Base-by-base conservation (phyloP, 2,329 filamentous ascomycete genomes). In the Capronia americana region DNA sequence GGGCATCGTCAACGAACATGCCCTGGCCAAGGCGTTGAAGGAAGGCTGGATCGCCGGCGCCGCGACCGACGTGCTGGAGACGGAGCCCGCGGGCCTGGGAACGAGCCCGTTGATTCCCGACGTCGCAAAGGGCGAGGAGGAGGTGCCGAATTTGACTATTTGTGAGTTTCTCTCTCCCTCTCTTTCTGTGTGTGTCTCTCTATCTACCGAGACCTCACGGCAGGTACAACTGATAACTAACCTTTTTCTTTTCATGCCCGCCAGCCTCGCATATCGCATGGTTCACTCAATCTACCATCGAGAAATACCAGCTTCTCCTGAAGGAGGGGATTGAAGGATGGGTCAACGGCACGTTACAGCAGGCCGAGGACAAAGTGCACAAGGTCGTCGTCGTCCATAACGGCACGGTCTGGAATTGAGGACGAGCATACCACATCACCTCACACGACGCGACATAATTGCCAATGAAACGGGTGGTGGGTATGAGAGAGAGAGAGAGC, bases 221-320 rank as follows among this genome's bases (percentile, higher is more conserved):
- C 10, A 11, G 2, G 30, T 3, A 34, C 38, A 0, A n/a, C 26
- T 41, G 6, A 30, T 20, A 20, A 17, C 53, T 20, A 10, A 28
- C 38, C 24, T 20, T 51, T 32, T 32, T 28, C 51, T 38, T 4
- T 12, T 26, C 30, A 23, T 53, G 11, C 12, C 48, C 23, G 2
- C n/a, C 41, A 69, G 67, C 78, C 56, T 84, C 84, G 20, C 85
- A 87, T 75, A 67, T 85, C 46, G 84, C 85, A 0, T 87, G 84
- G 84, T 82, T 80, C 69, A 80, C 83, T 0, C 77, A 79, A 55
- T 79, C 75, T 69, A 86, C 83, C 4, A 76, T 82, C 64, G 75
- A 78, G 53, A 85, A 82, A 46, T 78, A 85, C 50, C 77, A 78
- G 12, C 73, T 75, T 34, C 78, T 81, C 17, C 68, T 83, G 44